phyloP scores from a whole-genome alignment of 305 asterid species.

The Plantago lanceolata region DNA sequence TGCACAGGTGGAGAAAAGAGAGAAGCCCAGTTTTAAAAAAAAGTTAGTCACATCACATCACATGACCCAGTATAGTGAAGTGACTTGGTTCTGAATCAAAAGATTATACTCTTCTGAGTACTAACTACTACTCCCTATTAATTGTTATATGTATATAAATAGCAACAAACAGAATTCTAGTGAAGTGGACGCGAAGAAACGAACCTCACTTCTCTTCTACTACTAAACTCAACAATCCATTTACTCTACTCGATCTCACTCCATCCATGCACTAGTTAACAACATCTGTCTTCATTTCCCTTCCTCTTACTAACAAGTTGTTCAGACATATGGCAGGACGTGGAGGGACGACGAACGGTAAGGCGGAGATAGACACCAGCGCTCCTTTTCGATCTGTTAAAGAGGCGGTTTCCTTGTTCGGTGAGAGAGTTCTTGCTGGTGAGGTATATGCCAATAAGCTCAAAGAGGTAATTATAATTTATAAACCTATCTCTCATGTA shows the following conservation, averaged over 20 bases:
- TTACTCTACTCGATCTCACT: background rate
- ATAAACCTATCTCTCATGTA: background rate
- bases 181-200: slow-evolving; percentile 90
- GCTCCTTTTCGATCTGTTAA: slow-evolving; percentile 80
- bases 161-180: slow-evolving; percentile 34
- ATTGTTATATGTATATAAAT: too few species aligned
- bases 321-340: slow-evolving; percentile 26
- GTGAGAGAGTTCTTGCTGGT: slow-evolving; percentile 69
- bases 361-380: slow-evolving; percentile 64
- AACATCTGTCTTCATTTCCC: background rate
- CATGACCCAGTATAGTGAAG: too few species aligned
- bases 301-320: background rate
- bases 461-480: slow-evolving; percentile 64
- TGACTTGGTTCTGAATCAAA: too few species aligned
- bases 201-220: slow-evolving; percentile 45
- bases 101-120: too few species aligned
- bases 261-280: background rate
- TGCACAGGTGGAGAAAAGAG: too few species aligned
- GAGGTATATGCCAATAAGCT: slow-evolving; percentile 59
- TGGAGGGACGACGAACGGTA: slow-evolving; percentile 16
- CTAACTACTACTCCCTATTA: background rate
- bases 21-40: too few species aligned
- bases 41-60: too few species aligned
- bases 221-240: slow-evolving; percentile 4
- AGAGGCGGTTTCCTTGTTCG: slow-evolving; percentile 78